Percentiles rank a stretch among this genome's conserved stretches.
Conservation (phyloP, 1,139 yeast genomes). For the Candida sp. region DNA sequence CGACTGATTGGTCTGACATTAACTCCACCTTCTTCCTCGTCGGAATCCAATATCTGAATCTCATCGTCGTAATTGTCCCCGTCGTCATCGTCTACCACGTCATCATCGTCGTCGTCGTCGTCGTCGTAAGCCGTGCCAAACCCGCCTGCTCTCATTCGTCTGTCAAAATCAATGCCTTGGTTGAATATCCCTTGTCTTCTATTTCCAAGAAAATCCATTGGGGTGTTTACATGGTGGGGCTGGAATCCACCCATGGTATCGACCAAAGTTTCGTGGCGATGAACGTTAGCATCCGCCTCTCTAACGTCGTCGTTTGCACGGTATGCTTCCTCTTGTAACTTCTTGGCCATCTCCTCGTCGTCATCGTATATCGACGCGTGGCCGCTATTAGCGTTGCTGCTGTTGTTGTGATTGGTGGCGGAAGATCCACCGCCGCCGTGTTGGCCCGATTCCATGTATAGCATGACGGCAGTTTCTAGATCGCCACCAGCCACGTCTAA, state of each 20-base stretch:
- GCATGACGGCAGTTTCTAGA: constrained; percentile 83
- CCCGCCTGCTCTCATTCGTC: constrained; percentile 22
- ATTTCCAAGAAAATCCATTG: constrained; percentile 45
- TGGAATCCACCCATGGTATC: constrained; percentile 24
- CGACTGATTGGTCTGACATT: constrained; percentile 22
- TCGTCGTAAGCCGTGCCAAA: constrained; percentile 14
- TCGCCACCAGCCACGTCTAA: constrained; percentile 81
- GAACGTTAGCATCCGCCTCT: constrained; percentile 79
- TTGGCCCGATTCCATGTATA: constrained; percentile 69
- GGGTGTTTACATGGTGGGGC: constrained; percentile 18
- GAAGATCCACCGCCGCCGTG: constrained; percentile 23
- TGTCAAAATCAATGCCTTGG: constrained; percentile 41
- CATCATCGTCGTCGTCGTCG: constrained; percentile 35
- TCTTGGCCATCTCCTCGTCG: constrained; percentile 67
- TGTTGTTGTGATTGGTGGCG: constrained; percentile 2
- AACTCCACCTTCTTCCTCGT: constrained; percentile 3
- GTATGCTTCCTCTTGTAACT: constrained; percentile 71
- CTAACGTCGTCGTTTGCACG: constrained; percentile 37
- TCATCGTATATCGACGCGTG: constrained; percentile 20
- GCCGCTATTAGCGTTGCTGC: constrained; percentile 8
- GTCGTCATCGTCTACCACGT: constrained; percentile 25
- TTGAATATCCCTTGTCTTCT: constrained; percentile 49
- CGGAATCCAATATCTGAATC: constrained; percentile 15
- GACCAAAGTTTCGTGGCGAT: constrained; percentile 80
- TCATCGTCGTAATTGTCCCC: constrained; percentile 34